Conservation (phyloP, 2,329 filamentous ascomycete species). For the Coniochaeta prunicola region DNA sequence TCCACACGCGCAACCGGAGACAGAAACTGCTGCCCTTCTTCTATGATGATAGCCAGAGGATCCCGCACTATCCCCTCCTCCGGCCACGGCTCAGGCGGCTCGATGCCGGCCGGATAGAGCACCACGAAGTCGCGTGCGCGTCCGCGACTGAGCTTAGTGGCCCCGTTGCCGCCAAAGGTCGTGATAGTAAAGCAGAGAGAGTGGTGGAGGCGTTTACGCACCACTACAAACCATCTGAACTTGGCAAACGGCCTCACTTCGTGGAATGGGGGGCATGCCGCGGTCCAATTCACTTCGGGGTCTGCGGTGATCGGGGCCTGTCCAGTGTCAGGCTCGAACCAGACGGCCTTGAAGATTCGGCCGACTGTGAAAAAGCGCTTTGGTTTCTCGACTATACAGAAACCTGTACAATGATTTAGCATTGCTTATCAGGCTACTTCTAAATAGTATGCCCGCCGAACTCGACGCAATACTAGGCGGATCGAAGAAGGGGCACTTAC, state of each 20-base stretch:
- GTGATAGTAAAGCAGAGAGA: slow-evolving; percentile 19
- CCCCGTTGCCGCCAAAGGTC: slow-evolving; percentile 8
- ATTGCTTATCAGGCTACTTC: no score
- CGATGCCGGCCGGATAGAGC: slow-evolving; percentile 11
- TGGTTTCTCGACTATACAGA: slow-evolving; percentile 13
- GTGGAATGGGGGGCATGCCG: slow-evolving; percentile 9
- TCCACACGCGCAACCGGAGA: slow-evolving; percentile 17
- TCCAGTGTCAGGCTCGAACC: slow-evolving; percentile 16
- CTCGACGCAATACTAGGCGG: no score
- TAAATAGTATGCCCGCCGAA: no score
- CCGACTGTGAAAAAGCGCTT: slow-evolving; percentile 19
- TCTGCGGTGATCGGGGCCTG: background rate
- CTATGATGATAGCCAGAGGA: slow-evolving; percentile 17
- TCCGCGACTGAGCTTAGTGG: slow-evolving; percentile 5
- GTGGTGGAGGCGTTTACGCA: slow-evolving; percentile 15
- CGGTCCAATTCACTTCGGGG: slow-evolving; percentile 8
- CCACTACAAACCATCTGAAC: slow-evolving; percentile 20
- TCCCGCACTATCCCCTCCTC: slow-evolving; percentile 14
- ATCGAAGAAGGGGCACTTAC: slow-evolving; percentile 6
- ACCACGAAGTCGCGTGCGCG: slow-evolving; percentile 14
- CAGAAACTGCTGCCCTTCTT: slow-evolving; percentile 16
- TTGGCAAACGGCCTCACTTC: slow-evolving; percentile 12
- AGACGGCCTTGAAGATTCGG: slow-evolving; percentile 19
- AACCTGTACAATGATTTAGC: slow-evolving; percentile 8
- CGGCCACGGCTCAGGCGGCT: slow-evolving; percentile 11